Evolutionary conservation across 139 green algal species (phyloP), one percentile per base, ranked within the genome.

Genomic region (Volvox africanus): DNA sequence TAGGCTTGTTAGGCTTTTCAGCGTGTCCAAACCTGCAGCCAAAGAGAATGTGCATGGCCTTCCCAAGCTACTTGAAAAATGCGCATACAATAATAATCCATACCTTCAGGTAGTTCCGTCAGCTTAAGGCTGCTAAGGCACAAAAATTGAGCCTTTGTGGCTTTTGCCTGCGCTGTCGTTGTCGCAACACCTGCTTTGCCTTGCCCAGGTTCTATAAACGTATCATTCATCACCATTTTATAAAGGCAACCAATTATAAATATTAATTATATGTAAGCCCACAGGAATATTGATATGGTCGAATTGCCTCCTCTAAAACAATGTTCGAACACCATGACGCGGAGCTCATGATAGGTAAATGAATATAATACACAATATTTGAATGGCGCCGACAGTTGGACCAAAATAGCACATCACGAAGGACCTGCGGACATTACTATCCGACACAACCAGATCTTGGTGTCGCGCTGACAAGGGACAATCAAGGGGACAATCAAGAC

Each of bases 61-160:
- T 55, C 44, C 44, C 44, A 55, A 55, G 44, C 44, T 14, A 55
- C 5, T 55, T 55, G 44, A 55, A 55, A 55, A 55, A 55, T 55
- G 44, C 9, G 44, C 5, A 55, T 14, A 28, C 67, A 75, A 75
- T 24, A 26, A 24, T 12, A 75, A 20, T 24, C 3, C 75, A 65
- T 16, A 86, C 80, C 80, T 71, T 86, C 81, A 77, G 81, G 81
- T 32, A 76, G n/a, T 35, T 87, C 61, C 16, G 30, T 61, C 3
- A 87, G 30, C 67, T 88, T 88, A 17, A 88, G 22, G 83, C 67
- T 88, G 36, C 83, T 88, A 14, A 88, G 83, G 24, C 83, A 80
- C 22, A 88, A 30, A 28, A 67, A 88, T 30, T 67, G 67, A 3
- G 67, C 35, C 36, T 88, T 88, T 0, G 21, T 80, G 9, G 83